These are phyloP conservation scores for Talaromyces trachyspermus DNA, from an alignment of 495 filamentous ascomycete genomes.

Conservation along the genomic window DNA sequence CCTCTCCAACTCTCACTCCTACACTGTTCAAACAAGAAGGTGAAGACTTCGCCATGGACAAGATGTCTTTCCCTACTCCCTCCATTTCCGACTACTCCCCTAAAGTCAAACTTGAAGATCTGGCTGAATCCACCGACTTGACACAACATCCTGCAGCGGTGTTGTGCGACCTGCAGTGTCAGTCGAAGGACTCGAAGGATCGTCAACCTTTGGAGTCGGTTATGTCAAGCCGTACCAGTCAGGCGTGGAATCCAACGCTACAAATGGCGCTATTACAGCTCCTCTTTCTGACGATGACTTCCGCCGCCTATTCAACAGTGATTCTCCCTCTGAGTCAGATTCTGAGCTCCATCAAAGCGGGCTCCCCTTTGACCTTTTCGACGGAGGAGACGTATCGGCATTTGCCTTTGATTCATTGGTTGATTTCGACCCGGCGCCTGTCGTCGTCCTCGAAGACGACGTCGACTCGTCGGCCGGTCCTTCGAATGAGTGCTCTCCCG, in stretches of 20 bases:
- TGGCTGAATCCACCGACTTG: conserved; percentile 72
- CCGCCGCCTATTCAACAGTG: conserved; percentile 61
- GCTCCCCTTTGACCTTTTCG: conserved; percentile 60
- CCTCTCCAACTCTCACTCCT: conserved; percentile 39
- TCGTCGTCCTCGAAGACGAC: conserved; percentile 31
- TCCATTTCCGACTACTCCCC: conserved; percentile 43
- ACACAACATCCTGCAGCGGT: conserved; percentile 99
- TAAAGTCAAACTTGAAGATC: conserved; percentile 42
- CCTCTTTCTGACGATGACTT: conserved; percentile 60
- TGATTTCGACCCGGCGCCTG: conserved; percentile 65
- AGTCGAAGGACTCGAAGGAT: conserved; percentile 63
- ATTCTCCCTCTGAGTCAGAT: conserved; percentile 64
- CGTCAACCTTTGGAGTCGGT: no score
- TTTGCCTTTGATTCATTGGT: conserved; percentile 80
- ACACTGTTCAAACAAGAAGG: conserved; percentile 51
- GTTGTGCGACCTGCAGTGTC: conserved; percentile 99
- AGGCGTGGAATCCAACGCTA: conserved; percentile 34
- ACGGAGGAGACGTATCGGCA: conserved; percentile 47
- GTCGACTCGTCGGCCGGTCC: conserved; percentile 42
- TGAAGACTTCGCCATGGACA: conserved; percentile 41
- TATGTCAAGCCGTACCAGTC: conserved; percentile 46
- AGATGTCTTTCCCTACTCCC: conserved; percentile 43
- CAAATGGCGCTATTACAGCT: conserved; percentile 39
- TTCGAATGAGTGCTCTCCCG: conserved; percentile 50
- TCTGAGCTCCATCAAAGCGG: conserved; percentile 67